These are phyloP conservation scores for Cladophialophora exuberans DNA, from an alignment of 2,329 filamentous ascomycete species.

Conservation along the genomic window DNA sequence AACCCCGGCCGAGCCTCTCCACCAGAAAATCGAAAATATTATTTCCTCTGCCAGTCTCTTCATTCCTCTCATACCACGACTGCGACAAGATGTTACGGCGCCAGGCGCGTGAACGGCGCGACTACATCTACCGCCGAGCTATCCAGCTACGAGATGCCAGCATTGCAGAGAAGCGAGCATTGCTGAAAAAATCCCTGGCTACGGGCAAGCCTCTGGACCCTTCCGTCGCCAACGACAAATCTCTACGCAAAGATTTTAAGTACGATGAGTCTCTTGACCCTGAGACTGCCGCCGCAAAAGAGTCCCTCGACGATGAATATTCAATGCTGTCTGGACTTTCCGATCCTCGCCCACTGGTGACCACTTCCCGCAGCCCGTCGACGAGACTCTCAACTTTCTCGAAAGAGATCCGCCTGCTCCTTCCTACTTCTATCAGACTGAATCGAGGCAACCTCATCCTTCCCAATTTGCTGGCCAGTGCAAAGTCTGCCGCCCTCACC, in stretches of 20 bases:
- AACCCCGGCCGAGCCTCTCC: slow-evolving; percentile 23
- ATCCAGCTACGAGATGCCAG: slow-evolving; percentile 87
- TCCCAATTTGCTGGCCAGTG: slow-evolving; percentile 80
- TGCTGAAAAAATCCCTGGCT: slow-evolving; percentile 82
- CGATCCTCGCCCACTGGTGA: slow-evolving; percentile 86
- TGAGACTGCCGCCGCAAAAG: slow-evolving; percentile 84
- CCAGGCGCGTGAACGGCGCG: slow-evolving; percentile 77
- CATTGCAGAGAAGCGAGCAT: slow-evolving; percentile 86
- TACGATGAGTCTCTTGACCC: slow-evolving; percentile 85
- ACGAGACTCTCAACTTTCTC: slow-evolving; percentile 84
- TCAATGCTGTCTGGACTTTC: slow-evolving; percentile 86
- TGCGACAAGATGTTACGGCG: slow-evolving; percentile 52
- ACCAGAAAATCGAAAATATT: too few species aligned
- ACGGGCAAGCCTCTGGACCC: slow-evolving; percentile 85
- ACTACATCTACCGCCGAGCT: slow-evolving; percentile 90
- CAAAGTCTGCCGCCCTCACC: slow-evolving; percentile 76
- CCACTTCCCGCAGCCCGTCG: slow-evolving; percentile 86
- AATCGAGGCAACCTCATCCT: slow-evolving; percentile 91
- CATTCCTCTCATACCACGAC: not conserved
- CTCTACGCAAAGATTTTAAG: slow-evolving; percentile 82
- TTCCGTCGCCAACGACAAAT: slow-evolving; percentile 81
- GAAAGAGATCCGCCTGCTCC: slow-evolving; percentile 82
- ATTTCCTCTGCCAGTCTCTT: not conserved
- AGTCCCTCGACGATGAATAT: slow-evolving; percentile 88
- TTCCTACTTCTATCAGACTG: slow-evolving; percentile 83